phyloP scores from a whole-genome alignment of 805 yeast species.

The Wickerhamiella musiphila region DNA sequence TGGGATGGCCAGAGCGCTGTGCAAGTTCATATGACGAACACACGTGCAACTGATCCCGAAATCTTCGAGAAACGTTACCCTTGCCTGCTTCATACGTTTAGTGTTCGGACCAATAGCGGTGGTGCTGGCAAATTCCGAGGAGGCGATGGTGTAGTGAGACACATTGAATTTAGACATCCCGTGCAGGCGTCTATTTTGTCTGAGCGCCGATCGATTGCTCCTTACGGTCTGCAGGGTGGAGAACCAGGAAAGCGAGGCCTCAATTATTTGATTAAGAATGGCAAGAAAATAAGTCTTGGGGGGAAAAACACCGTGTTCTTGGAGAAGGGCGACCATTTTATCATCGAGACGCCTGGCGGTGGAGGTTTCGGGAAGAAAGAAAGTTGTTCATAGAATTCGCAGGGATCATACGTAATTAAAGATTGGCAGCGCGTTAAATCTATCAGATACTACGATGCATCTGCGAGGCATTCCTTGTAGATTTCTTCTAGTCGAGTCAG shows the following conservation, averaged over 20 bases:
- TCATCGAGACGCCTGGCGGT: slow-evolving; percentile 70
- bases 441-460: too few species aligned
- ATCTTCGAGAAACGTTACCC: slow-evolving; percentile 81
- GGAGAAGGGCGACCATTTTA: slow-evolving; percentile 44
- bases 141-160: slow-evolving; percentile 77
- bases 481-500: too few species aligned
- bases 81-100: slow-evolving; percentile 53
- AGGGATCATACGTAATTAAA: too few species aligned
- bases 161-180: slow-evolving; percentile 58
- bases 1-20: slow-evolving; percentile 85
- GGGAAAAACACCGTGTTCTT: slow-evolving; percentile 52
- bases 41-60: slow-evolving; percentile 84
- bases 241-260: slow-evolving; percentile 55
- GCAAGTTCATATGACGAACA: slow-evolving; percentile 87
- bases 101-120: slow-evolving; percentile 58
- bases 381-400: too few species aligned
- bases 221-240: slow-evolving; percentile 81
- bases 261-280: slow-evolving; percentile 27
- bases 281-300: slow-evolving; percentile 30
- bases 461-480: too few species aligned
- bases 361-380: slow-evolving; percentile 50
- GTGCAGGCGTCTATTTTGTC: slow-evolving; percentile 66
- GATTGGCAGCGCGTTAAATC: too few species aligned
- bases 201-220: slow-evolving; percentile 72
- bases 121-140: slow-evolving; percentile 60